phyloP scores from a whole-genome alignment of 306 rosid genomes.

The Castanea sativa region DNA sequence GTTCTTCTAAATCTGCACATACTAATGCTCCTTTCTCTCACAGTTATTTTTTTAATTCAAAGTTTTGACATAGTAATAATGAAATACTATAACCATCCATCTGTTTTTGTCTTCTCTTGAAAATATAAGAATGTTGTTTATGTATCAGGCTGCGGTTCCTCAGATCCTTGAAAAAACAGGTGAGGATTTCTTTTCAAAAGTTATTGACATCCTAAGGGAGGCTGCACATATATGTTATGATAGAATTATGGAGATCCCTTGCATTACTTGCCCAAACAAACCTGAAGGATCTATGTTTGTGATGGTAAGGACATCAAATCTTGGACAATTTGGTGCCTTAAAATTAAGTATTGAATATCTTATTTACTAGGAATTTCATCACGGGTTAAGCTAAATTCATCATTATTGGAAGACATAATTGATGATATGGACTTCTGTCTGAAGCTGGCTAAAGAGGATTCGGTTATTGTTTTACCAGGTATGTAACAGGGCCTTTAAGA shows the following conservation, averaged over 20 bases:
- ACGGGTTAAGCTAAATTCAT: slow-evolving; percentile 44
- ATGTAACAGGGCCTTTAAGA: neutral
- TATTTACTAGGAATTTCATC: neutral
- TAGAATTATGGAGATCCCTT: slow-evolving; percentile 38
- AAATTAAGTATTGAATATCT: neutral
- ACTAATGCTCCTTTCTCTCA: neutral
- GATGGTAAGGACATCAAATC: slow-evolving; percentile 22
- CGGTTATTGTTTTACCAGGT: slow-evolving; percentile 43
- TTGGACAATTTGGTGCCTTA: neutral
- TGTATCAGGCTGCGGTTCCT: slow-evolving; percentile 45
- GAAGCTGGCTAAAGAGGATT: slow-evolving; percentile 47
- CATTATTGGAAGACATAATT: slow-evolving; percentile 40
- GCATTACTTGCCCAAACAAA: slow-evolving; percentile 45
- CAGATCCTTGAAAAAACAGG: slow-evolving; percentile 37
- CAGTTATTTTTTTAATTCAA: neutral
- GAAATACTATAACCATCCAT: neutral
- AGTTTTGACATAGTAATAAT: neutral
- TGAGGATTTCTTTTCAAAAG: slow-evolving; percentile 28
- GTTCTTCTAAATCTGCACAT: neutral
- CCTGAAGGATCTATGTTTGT: slow-evolving; percentile 52
- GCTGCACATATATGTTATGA: slow-evolving; percentile 26
- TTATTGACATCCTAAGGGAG: slow-evolving; percentile 24
- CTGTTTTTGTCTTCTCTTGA: neutral
- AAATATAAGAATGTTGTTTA: neutral
- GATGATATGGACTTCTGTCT: slow-evolving; percentile 52